These are phyloP conservation scores for Lithocarpus polystachyus DNA, from an alignment of 306 rosid species.

Conservation along the genomic window DNA sequence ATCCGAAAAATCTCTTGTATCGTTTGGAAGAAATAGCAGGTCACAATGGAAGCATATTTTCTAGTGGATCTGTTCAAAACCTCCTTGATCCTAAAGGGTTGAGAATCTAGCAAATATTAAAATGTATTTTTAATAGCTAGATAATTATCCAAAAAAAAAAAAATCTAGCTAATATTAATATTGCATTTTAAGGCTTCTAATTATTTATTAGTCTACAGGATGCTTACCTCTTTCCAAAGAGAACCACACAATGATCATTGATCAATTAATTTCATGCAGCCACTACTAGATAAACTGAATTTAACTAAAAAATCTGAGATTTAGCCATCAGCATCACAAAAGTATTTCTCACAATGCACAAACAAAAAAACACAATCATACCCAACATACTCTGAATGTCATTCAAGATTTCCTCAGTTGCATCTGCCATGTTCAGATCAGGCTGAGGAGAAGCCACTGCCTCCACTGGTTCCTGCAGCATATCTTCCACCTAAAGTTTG, in stretches of 20 bases:
- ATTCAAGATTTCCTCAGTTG: conserved; percentile 12
- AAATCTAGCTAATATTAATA: no score
- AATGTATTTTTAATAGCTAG: no score
- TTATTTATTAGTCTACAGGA: background rate
- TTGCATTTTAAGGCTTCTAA: background rate
- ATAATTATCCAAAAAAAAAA: no score
- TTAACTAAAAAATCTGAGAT: background rate
- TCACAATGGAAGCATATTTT: background rate
- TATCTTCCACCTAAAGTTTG: conserved; percentile 46
- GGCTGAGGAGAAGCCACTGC: conserved; percentile 26
- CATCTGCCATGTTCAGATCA: conserved; percentile 23
- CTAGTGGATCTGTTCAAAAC: background rate
- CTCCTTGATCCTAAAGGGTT: background rate
- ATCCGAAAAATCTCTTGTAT: background rate
- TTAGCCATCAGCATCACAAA: background rate
- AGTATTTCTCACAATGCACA: conserved; percentile 12
- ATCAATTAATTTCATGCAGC: background rate
- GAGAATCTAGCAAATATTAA: background rate
- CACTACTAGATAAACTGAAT: background rate
- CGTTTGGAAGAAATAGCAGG: background rate
- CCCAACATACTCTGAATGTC: conserved; percentile 35
- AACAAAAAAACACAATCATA: conserved; percentile 22
- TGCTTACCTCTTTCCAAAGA: background rate
- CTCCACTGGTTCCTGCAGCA: conserved; percentile 23
- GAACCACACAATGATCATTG: background rate